Evolutionary conservation across 306 rosid genomes (phyloP).

Genomic region (Phaseolus lunatus): DNA sequence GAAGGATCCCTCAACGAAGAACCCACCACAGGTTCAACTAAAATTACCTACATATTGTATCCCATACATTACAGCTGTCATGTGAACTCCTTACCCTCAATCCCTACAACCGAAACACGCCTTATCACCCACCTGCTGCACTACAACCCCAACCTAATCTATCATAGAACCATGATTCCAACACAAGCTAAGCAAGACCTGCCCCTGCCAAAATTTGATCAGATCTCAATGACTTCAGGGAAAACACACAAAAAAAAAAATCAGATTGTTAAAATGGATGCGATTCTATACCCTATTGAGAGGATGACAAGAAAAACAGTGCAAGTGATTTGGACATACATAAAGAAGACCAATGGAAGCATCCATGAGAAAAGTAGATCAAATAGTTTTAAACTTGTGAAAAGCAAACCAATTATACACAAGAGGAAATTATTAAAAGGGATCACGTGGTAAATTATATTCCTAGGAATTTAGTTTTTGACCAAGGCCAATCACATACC

Average conservation of each 20-base stretch:
- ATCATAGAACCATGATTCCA: not conserved
- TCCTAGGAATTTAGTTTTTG: not conserved
- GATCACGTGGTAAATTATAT: no score
- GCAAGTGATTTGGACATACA: no score
- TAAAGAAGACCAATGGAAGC: no score
- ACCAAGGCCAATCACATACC: not conserved
- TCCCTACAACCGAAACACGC: not conserved
- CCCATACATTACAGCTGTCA: not conserved
- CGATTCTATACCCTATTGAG: not conserved
- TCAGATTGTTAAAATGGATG: not conserved
- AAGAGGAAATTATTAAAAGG: not conserved
- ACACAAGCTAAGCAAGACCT: not conserved
- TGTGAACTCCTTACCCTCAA: not conserved
- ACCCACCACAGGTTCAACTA: not conserved
- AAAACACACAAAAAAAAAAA: no score
- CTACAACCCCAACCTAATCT: not conserved
- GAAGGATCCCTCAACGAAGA: not conserved
- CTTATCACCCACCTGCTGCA: not conserved
- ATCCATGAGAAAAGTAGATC: no score
- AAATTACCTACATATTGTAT: not conserved
- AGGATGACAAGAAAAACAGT: not conserved
- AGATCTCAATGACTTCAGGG: not conserved
- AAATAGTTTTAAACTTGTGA: not conserved
- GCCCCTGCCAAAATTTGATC: not conserved
- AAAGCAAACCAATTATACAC: no score